These are phyloP conservation scores for Raphanus raphanistrum DNA, from an alignment of 345 rosid species.

Conservation along the genomic window DNA sequence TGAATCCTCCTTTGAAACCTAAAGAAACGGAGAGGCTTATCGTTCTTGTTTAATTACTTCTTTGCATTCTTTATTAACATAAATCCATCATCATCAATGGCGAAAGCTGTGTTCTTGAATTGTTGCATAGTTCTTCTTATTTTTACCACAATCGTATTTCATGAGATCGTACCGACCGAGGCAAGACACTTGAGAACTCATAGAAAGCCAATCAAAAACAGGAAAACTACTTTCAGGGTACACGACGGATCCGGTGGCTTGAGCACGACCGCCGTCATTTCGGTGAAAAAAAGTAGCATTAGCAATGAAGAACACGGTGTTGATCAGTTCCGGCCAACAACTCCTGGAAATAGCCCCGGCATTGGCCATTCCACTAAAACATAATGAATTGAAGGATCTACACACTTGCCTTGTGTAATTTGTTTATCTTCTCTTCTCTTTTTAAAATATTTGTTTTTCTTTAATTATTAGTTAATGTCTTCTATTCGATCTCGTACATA, in stretches of 20 bases:
- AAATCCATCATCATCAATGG: conserved; percentile 34
- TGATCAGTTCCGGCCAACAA: conserved; percentile 50
- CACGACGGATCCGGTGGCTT: not conserved
- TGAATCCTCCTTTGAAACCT: not conserved
- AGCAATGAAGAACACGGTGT: conserved; percentile 32
- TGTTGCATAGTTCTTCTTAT: conserved; percentile 31
- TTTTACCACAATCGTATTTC: conserved; percentile 33
- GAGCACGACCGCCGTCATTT: not conserved
- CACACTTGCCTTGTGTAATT: not conserved
- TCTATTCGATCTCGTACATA: conserved; percentile 17
- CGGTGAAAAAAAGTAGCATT: conserved; percentile 16
- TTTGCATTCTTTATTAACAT: not conserved
- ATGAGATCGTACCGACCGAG: conserved; percentile 36
- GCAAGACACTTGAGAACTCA: conserved; percentile 43
- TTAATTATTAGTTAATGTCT: not conserved
- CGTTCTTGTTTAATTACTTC: not conserved
- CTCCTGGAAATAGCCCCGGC: conserved; percentile 39
- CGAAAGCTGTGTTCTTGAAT: conserved; percentile 11
- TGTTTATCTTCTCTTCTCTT: not conserved
- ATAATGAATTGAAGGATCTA: not conserved
- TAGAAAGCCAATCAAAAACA: conserved; percentile 19
- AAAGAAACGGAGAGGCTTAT: conserved; percentile 8
- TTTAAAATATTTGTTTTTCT: not conserved
- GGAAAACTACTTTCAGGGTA: not conserved
- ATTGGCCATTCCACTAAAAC: conserved; percentile 32